phyloP scores from a whole-genome alignment of 2,329 filamentous ascomycete genomes.

The Fusarium tuaranense region DNA sequence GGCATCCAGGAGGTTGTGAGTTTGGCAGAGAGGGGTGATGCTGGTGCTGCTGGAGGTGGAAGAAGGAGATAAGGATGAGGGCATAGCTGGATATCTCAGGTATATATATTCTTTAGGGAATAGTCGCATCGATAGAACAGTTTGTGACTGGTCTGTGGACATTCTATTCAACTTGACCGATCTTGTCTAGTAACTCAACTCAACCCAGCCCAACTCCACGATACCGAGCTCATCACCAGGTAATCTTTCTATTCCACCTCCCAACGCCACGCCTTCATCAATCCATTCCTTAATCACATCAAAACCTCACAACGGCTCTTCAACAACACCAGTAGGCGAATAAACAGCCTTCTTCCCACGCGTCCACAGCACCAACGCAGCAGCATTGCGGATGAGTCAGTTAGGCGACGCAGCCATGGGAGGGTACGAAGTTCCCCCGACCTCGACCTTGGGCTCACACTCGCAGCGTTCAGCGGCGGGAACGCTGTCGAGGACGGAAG shows the following conservation, averaged over 20 bases:
- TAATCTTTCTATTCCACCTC: background rate
- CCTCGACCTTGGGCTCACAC: conserved; percentile 73
- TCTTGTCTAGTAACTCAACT: background rate
- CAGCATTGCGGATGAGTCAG: conserved; percentile 52
- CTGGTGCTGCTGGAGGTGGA: conserved; percentile 52
- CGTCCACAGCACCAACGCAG: conserved; percentile 44
- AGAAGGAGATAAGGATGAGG: conserved; percentile 46
- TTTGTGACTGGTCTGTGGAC: background rate
- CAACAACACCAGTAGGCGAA: conserved; percentile 46
- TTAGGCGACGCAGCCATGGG: conserved; percentile 65
- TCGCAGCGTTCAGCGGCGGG: conserved; percentile 71
- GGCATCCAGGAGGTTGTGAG: conserved; percentile 96
- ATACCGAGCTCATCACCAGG: background rate
- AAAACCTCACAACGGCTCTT: conserved; percentile 38
- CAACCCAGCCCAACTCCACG: background rate
- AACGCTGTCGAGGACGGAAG: conserved; percentile 70
- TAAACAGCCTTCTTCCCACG: conserved; percentile 46
- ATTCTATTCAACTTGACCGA: background rate
- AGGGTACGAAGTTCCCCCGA: conserved; percentile 72
- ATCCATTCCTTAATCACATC: conserved; percentile 14
- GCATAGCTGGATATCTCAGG: background rate
- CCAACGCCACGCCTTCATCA: conserved; percentile 1
- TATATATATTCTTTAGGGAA: background rate
- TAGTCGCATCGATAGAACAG: background rate
- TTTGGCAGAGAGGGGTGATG: conserved; percentile 78